A percentile compares a stretch with the other conserved stretches of the same genome.
Conservation (phyloP, 169 alveolate species). For the Ichthyophthirius multifiliis region DNA sequence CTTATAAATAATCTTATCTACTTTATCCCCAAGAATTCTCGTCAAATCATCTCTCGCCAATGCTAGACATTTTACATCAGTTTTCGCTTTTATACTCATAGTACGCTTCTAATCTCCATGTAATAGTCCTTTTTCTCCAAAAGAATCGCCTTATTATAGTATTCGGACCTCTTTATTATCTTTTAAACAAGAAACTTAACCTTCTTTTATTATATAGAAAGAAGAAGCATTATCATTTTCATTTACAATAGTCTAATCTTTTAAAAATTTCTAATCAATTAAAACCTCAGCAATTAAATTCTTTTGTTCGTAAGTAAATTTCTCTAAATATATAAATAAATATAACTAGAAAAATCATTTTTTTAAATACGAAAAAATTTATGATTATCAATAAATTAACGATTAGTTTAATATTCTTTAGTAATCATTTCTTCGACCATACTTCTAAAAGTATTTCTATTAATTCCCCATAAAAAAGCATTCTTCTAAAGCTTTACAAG, state of each 20-base stretch:
- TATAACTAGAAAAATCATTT: no score
- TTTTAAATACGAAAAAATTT: conserved; percentile 12
- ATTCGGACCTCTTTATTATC: conserved; percentile 16
- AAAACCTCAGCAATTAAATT: conserved; percentile 30
- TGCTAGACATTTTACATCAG: conserved; percentile 39
- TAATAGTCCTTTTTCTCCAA: conserved; percentile 41
- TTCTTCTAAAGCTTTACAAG: conserved; percentile 24
- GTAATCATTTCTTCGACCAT: conserved; percentile 33
- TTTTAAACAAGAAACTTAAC: conserved; percentile 11
- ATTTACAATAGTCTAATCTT: conserved; percentile 27
- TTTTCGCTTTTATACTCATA: conserved; percentile 46
- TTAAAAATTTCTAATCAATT: conserved; percentile 22
- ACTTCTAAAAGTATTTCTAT: conserved; percentile 27
- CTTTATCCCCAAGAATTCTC: conserved; percentile 35
- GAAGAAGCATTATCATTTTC: conserved; percentile 39
- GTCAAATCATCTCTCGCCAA: conserved; percentile 43
- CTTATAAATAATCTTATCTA: conserved; percentile 14
- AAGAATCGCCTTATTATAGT: conserved; percentile 14
- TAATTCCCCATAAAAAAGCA: conserved; percentile 39
- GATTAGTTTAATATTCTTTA: conserved; percentile 17
- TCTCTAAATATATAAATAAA: neutral
- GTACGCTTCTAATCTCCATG: conserved; percentile 44
- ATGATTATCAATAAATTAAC: conserved; percentile 10
- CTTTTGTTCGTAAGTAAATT: conserved; percentile 25
- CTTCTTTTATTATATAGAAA: conserved; percentile 44